Evolutionary conservation across 1,284 basidiomycete genomes (phyloP).

Genomic region (Fomitopsis schrenkii): DNA sequence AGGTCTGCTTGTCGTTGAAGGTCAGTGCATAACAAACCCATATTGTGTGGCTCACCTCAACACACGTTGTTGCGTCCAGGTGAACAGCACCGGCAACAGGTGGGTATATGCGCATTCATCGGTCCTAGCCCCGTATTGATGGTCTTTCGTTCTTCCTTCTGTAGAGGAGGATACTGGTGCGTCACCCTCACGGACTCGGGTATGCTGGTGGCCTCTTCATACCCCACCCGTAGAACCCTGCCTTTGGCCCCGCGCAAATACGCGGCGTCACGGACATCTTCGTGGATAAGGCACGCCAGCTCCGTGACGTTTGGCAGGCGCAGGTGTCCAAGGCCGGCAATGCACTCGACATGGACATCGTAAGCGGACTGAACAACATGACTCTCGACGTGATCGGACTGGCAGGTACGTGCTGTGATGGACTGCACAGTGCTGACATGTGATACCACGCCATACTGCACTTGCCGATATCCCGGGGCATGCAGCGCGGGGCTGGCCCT

Average conservation of each 20-base stretch:
- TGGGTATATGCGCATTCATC: not conserved
- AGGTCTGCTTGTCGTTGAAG: slow-evolving; percentile 7
- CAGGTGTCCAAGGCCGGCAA: slow-evolving; percentile 5
- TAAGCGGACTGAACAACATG: slow-evolving; percentile 36
- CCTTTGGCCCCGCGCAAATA: slow-evolving; percentile 51
- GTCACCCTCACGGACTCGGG: not conserved
- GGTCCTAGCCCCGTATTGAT: not conserved
- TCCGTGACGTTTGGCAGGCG: slow-evolving; percentile 24
- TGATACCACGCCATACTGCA: not conserved
- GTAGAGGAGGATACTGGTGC: slow-evolving; percentile 32
- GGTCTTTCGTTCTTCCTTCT: not conserved
- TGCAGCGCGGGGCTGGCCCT: too few relatives aligned
- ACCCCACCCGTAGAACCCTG: slow-evolving; percentile 42
- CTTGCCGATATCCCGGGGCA: too few relatives aligned
- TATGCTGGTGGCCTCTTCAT: not conserved
- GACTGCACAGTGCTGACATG: not conserved
- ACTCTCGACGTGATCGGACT: slow-evolving; percentile 50
- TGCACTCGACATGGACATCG: slow-evolving; percentile 32
- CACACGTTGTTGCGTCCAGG: not conserved
- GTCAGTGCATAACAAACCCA: not conserved
- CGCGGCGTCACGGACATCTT: slow-evolving; percentile 55
- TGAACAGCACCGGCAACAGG: slow-evolving; percentile 5
- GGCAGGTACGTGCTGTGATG: slow-evolving; percentile 29
- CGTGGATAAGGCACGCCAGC: slow-evolving; percentile 43
- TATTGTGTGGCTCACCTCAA: not conserved